Evolutionary conservation across 805 yeast species (phyloP), one percentile per base, ranked within the genome.

Genomic region (Saccharomyces mikatae): DNA sequence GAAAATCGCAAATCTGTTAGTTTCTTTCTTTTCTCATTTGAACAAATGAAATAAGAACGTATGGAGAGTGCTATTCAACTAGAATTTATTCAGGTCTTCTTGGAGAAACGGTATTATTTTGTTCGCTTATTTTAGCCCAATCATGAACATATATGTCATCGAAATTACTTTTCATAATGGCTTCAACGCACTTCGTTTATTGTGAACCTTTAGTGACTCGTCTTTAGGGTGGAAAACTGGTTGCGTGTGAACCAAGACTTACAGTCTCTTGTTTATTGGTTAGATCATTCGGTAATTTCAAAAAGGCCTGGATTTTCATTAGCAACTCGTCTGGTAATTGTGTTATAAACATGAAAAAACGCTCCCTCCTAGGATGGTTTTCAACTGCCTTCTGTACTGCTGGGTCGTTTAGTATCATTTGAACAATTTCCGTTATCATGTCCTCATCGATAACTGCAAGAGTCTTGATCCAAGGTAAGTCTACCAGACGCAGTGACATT

Each of bases 321-420:
- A 63, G 22, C 27, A 67, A 51, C 24, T 61, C 64, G 31, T 51
- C 54, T 8, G 71, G 71, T 32, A 68, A 54, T 48, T 67, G 71
- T 2, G 62, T 59, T 2, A 65, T 50, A 28, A 52, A 56, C 54
- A 66, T 54, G 26, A 62, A 54, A 46, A 65, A 62, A 8, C 58
- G 62, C n/a, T 62, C 63, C 6, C 47, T 55, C 30, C 59, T 58
- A 11, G 62, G 62, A 26, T 55, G 55, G 30, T 56, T 59, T 24
- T 60, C 55, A 5, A 66, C 50, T 49, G 60, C 64, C 11, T 52
- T 50, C 17, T 57, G 57, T 1, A 67, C 62, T 22, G 67, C 66
- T 5, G 65, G 63, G 52, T 67, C 61, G 6, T 59, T 50, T 11
- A 66, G 41, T 9, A 68, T 61, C 47, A 58, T 48, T 17, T 62